phyloP scores from a whole-genome alignment of 495 filamentous ascomycete genomes.

The Penicillium cinerascens region DNA sequence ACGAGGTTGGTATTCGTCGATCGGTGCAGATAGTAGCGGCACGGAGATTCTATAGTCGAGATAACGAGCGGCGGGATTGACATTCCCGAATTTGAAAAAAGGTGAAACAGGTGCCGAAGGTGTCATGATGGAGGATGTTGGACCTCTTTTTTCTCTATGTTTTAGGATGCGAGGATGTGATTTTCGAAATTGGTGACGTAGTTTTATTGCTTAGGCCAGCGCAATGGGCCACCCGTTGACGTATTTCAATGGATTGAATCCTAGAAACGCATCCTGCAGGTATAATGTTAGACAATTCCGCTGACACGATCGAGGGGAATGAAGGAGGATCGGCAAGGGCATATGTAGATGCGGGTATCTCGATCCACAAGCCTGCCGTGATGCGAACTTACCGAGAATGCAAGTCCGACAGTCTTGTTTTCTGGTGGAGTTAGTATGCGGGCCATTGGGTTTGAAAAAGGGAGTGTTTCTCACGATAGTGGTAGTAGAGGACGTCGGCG shows the following conservation, averaged over 20 bases:
- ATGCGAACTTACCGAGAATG: constrained; percentile 30
- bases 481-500: constrained; percentile 45
- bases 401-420: constrained; percentile 40
- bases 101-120: background rate
- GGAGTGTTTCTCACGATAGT: constrained; percentile 37
- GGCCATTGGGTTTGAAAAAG: background rate
- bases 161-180: background rate
- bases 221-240: constrained; percentile 44
- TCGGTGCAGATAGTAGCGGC: background rate
- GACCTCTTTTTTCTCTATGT: background rate
- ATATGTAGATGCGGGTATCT: constrained; percentile 9
- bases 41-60: background rate
- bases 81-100: background rate
- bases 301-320: constrained; percentile 2
- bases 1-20: background rate
- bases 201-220: constrained; percentile 13
- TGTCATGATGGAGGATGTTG: background rate
- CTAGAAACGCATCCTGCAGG: constrained; percentile 39
- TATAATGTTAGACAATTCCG: constrained; percentile 16
- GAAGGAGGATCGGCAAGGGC: constrained; percentile 21
- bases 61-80: background rate
- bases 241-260: constrained; percentile 41
- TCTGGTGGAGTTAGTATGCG: constrained; percentile 26
- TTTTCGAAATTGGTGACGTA: background rate
- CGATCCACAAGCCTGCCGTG: constrained; percentile 14